Evolutionary conservation across 2,329 filamentous ascomycete genomes (phyloP), one percentile per base, ranked within the genome.

Genomic region (Neofusicoccum cordaticola): DNA sequence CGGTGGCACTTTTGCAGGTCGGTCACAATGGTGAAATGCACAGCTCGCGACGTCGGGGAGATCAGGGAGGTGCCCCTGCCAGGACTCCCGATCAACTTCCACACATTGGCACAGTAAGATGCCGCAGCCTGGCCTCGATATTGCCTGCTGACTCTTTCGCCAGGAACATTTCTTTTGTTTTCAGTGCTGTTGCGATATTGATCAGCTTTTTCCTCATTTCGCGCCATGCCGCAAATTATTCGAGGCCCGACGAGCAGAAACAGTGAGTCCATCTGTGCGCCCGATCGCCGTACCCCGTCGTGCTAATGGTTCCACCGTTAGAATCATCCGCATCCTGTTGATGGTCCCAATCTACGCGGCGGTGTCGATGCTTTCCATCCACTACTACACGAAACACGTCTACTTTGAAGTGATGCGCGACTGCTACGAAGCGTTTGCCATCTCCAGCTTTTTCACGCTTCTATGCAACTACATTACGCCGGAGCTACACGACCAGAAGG

Each of bases 391-490:
- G 75, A 86, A 93, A 71, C 87, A 89, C 56, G 86, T 95, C 65
- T 96, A 96, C 79, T 95, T 90, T 74, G 85, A 91, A 72, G 88
- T 95, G 58, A 80, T 94, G 48, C 87, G 90, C 71, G 90, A 95
- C 74, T 94, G 91, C 78, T 96, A 96, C 76, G 92, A 96, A 79
- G 91, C 92, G 11, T 93, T 96, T 71, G 91, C 91, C 64, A 93
- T 96, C 67, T 89, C 90, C 27, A 91, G 90, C 68, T 96, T 96
- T 81, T 96, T 96, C 78, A 88, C 90, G 5, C 82, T 96, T 48
- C 80, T 96, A 72, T 95, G 91, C 75, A 85, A 92, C 72, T 95
- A 95, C 76, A 84, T 92, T 67, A 90, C 89, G 4, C 89, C 90
- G 5, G 87, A 88, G 69, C 79, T 96, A 19, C 91, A 93, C 75